Conservation (phyloP, 805 yeast species). For the Nakazawaea ernobii region DNA sequence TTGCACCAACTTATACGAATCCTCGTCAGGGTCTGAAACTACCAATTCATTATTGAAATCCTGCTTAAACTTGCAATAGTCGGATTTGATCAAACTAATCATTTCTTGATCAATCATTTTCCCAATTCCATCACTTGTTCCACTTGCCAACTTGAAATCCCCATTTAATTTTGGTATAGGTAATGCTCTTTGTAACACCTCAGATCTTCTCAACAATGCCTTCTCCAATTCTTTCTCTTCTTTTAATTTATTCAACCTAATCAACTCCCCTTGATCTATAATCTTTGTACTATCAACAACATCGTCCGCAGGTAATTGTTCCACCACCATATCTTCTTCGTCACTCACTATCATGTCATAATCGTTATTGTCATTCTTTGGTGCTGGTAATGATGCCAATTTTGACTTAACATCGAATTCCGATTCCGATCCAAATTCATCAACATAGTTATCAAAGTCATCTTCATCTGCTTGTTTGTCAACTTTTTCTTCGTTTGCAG, state of each 20-base stretch:
- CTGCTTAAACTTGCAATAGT: constrained; percentile 27
- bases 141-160: not conserved
- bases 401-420: constrained; percentile 11
- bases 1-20: constrained; percentile 1
- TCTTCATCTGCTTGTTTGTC: constrained; percentile 25
- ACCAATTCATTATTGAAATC: constrained; percentile 15
- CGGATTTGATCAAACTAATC: constrained; percentile 33
- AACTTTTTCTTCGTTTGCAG: constrained; percentile 10
- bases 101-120: constrained; percentile 26
- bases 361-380: constrained; percentile 19
- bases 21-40: constrained; percentile 29
- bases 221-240: constrained; percentile 4
- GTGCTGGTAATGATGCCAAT: constrained; percentile 31
- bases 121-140: not conserved
- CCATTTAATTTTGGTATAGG: constrained; percentile 19
- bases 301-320: not conserved
- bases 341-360: constrained; percentile 7
- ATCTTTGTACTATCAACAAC: constrained; percentile 11
- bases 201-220: constrained; percentile 33
- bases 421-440: not conserved
- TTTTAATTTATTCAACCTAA: constrained; percentile 17
- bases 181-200: constrained; percentile 39
- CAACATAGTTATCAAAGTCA: constrained; percentile 10
- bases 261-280: constrained; percentile 22
- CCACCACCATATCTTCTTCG: constrained; percentile 14